Percentiles rank a stretch among this genome's conserved stretches.
Conservation (phyloP, 495 filamentous ascomycete species). For the Penicillium cosmopolitanum region DNA sequence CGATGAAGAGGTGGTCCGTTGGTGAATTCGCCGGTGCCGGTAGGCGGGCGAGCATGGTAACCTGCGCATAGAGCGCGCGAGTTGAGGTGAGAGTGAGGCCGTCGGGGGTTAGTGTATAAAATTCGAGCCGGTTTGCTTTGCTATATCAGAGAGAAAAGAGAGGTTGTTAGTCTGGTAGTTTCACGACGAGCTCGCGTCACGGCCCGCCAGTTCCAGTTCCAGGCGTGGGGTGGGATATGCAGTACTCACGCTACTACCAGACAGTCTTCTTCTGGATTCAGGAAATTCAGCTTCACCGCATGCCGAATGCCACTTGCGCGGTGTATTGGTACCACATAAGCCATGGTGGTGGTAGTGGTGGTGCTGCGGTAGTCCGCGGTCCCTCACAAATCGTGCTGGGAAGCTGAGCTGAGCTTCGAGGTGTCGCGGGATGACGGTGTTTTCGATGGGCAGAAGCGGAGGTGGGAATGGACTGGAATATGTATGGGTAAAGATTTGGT, state of each 20-base stretch:
- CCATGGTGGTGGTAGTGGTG: conserved; percentile 58
- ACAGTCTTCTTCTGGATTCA: conserved; percentile 73
- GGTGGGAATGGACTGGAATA: not conserved
- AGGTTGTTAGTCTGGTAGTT: conserved; percentile 8
- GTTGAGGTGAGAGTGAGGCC: conserved; percentile 64
- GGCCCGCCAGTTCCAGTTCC: too few relatives aligned
- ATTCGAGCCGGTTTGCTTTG: conserved; percentile 90
- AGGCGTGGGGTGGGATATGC: not conserved
- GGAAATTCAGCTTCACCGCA: conserved; percentile 78
- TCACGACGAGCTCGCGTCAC: not conserved
- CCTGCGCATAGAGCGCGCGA: conserved; percentile 74
- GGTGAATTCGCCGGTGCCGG: conserved; percentile 66
- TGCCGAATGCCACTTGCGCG: conserved; percentile 86
- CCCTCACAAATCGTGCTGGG: conserved; percentile 15
- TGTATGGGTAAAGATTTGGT: not conserved
- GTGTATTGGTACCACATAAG: conserved; percentile 94
- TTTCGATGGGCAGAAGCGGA: not conserved
- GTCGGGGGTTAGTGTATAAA: conserved; percentile 67
- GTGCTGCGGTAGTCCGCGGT: conserved; percentile 6
- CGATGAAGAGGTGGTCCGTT: conserved; percentile 90
- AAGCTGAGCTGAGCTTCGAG: conserved; percentile 11
- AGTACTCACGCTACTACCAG: conserved; percentile 81
- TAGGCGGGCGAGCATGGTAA: conserved; percentile 83
- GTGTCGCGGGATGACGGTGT: conserved; percentile 16
- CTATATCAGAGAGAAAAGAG: conserved; percentile 45